phyloP scores from a whole-genome alignment of 2,329 filamentous ascomycete genomes.

The Paramyrothecium sp. region DNA sequence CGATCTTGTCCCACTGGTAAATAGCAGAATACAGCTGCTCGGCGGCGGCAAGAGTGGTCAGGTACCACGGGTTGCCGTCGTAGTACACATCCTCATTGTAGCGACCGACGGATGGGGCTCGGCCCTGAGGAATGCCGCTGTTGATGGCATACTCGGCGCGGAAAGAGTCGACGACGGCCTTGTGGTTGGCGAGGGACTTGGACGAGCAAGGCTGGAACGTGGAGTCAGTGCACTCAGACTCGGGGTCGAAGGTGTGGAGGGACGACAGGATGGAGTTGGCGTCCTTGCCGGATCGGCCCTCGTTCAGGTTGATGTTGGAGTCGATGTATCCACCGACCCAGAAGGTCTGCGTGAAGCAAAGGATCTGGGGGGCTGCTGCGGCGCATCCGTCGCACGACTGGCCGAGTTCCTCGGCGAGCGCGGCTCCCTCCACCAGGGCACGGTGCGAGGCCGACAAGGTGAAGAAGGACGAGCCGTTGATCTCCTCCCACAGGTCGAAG shows the following conservation, averaged over 20 bases:
- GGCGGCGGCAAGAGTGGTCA: conserved; percentile 70
- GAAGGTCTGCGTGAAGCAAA: conserved; percentile 70
- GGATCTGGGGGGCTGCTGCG: conserved; percentile 62
- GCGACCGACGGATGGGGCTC: conserved; percentile 59
- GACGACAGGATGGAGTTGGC: conserved; percentile 64
- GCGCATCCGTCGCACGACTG: conserved; percentile 58
- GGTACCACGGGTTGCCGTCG: conserved; percentile 75
- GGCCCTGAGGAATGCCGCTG: conserved; percentile 53
- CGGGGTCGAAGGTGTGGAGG: conserved; percentile 66
- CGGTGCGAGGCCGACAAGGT: conserved; percentile 64
- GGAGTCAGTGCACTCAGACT: conserved; percentile 58
- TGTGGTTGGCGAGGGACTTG: conserved; percentile 67
- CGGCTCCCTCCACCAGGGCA: conserved; percentile 61
- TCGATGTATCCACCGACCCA: conserved; percentile 63
- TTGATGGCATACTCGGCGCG: conserved; percentile 66
- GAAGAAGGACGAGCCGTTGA: conserved; percentile 75
- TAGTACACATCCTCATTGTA: conserved; percentile 72
- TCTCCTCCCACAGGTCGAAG: conserved; percentile 80
- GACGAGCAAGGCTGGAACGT: conserved; percentile 75
- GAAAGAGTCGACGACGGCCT: conserved; percentile 70
- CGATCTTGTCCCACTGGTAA: conserved; percentile 62
- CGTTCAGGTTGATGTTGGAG: conserved; percentile 63
- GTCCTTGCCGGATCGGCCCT: conserved; percentile 64
- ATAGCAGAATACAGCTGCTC: conserved; percentile 75
- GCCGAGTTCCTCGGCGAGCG: conserved; percentile 62